Percentiles rank a stretch among this genome's conserved stretches.
Evolutionary conservation across 371 early-diverging fungal genomes (phyloP).

Genomic region (Basidiobolus meristosporus): DNA sequence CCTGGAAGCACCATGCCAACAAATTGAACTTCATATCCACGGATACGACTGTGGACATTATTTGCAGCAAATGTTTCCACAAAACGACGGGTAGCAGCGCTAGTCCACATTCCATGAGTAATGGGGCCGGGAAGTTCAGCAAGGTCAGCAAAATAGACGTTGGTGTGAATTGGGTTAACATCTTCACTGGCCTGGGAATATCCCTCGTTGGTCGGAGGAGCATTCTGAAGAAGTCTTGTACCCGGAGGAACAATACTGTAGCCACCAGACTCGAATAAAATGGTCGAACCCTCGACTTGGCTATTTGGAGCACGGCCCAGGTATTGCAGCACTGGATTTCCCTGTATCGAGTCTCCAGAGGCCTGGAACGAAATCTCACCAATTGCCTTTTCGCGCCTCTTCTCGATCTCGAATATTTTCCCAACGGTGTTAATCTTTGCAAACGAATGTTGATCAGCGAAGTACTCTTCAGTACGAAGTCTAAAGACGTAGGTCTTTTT

Average conservation of each 20-base stretch:
- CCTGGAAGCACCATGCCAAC: conserved; percentile 76
- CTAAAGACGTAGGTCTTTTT: conserved; percentile 68
- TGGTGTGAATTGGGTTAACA: conserved; percentile 91
- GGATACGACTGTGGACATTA: conserved; percentile 79
- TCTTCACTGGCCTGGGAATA: conserved; percentile 84
- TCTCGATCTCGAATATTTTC: conserved; percentile 25
- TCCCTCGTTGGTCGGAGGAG: conserved; percentile 64
- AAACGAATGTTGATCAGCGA: conserved; percentile 48
- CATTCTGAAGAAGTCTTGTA: conserved; percentile 57
- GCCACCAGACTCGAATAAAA: conserved; percentile 70
- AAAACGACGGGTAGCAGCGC: conserved; percentile 88
- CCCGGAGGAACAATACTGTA: conserved; percentile 81
- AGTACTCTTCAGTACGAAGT: conserved; percentile 55
- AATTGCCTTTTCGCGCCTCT: conserved; percentile 33
- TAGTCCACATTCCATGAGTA: conserved; percentile 97
- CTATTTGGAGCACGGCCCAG: conserved; percentile 62
- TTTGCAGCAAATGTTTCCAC: conserved; percentile 89
- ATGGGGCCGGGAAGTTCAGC: conserved; percentile 87
- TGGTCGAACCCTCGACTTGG: conserved; percentile 20
- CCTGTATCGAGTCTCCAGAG: conserved; percentile 32
- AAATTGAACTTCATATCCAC: conserved; percentile 61
- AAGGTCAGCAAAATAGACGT: conserved; percentile 86
- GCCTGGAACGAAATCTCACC: conserved; percentile 60
- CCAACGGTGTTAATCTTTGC: conserved; percentile 58
- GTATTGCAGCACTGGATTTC: conserved; percentile 68